Conservation (phyloP, 2,329 filamentous ascomycete genomes). For the Stagonosporopsis rhizophila region DNA sequence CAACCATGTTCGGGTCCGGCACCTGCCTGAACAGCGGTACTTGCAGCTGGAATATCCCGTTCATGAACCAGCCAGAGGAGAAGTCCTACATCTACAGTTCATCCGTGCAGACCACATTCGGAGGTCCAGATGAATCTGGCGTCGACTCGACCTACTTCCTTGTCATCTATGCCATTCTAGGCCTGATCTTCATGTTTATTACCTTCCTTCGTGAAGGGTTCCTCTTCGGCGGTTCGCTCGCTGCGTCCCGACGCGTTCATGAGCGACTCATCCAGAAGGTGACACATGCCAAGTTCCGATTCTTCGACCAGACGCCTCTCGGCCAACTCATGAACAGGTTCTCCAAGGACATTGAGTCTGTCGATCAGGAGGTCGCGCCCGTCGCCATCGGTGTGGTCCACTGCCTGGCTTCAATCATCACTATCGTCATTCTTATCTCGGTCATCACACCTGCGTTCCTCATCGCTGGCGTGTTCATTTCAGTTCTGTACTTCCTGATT, state of each 20-base stretch:
- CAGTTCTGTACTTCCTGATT: conserved; percentile 79
- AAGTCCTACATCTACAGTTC: conserved; percentile 45
- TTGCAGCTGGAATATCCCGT: conserved; percentile 57
- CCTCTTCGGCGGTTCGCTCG: conserved; percentile 89
- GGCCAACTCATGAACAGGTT: conserved; percentile 98
- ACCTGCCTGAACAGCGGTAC: conserved; percentile 59
- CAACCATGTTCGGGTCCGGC: conserved; percentile 52
- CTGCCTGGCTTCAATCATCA: conserved; percentile 73
- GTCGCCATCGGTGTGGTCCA: conserved; percentile 80
- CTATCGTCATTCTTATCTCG: conserved; percentile 87
- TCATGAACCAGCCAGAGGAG: conserved; percentile 31
- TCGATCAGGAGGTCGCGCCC: conserved; percentile 95
- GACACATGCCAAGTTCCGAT: conserved; percentile 91
- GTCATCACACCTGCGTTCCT: conserved; percentile 90
- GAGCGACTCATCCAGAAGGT: conserved; percentile 77
- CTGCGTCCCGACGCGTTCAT: conserved; percentile 86
- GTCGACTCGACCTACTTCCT: conserved; percentile 89
- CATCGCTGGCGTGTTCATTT: conserved; percentile 85
- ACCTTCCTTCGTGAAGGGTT: conserved; percentile 85
- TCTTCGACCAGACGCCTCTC: conserved; percentile 95
- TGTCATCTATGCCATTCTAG: conserved; percentile 79
- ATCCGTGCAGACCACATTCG: conserved; percentile 52
- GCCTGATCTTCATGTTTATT: conserved; percentile 76
- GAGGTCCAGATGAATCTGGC: conserved; percentile 50
- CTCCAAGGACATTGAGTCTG: conserved; percentile 93